Percentiles rank a stretch among this genome's conserved stretches.
phyloP scores from a whole-genome alignment of 768 basidiomycete species.

The Suillus brevipes region DNA sequence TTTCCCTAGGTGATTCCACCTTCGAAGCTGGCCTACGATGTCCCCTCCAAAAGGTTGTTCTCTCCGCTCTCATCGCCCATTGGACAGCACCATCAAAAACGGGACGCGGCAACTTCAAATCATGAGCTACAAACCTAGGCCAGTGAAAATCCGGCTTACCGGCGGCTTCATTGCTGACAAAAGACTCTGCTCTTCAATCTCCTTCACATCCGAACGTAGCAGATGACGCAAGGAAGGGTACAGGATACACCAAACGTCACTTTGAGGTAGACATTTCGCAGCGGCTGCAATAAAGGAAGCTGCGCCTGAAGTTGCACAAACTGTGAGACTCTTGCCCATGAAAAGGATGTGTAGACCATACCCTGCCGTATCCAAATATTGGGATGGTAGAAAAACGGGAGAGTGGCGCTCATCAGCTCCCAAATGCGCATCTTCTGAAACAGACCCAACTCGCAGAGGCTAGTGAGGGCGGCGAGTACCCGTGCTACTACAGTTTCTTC shows the following conservation, averaged over 20 bases:
- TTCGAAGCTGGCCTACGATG: constrained; percentile 48
- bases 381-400: constrained; percentile 93
- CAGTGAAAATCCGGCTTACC: constrained; percentile 45
- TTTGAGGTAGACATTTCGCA: constrained; percentile 75
- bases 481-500: constrained; percentile 94
- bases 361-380: constrained; percentile 96
- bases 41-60: constrained; percentile 76
- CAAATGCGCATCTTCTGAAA: constrained; percentile 96
- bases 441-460: constrained; percentile 84
- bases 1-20: constrained; percentile 70
- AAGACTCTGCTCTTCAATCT: constrained; percentile 74
- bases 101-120: constrained; percentile 54
- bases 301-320: constrained; percentile 53
- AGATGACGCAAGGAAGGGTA: constrained; percentile 90
- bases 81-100: constrained; percentile 83
- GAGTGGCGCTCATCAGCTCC: constrained; percentile 88
- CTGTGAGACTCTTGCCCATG: constrained; percentile 1
- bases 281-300: constrained; percentile 87
- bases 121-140: neutral
- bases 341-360: constrained; percentile 25
- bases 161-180: constrained; percentile 75
- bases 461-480: constrained; percentile 85
- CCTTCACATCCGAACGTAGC: constrained; percentile 77
- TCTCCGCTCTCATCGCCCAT: constrained; percentile 87
- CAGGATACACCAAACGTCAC: constrained; percentile 96